Conservation (phyloP, 2,329 filamentous ascomycete genomes). For the Ophiocordyceps polyrhachis-furcata region DNA sequence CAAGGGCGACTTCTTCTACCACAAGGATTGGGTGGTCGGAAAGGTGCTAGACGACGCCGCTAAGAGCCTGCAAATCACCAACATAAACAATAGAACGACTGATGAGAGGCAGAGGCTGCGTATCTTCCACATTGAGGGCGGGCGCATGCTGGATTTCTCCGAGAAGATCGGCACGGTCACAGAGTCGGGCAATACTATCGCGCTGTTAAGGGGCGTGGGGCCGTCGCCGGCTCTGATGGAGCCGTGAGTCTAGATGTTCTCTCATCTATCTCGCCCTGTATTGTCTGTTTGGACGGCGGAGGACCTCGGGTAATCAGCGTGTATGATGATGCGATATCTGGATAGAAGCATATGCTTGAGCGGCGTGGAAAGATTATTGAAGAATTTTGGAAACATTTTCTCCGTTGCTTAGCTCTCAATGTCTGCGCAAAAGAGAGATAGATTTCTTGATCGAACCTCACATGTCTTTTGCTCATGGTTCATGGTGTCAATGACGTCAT, state of each 20-base stretch:
- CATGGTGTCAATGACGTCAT: neutral
- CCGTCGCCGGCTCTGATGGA: constrained; percentile 58
- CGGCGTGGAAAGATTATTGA: too few species aligned
- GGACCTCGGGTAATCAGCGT: neutral
- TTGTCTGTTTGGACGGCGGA: neutral
- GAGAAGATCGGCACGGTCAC: constrained; percentile 64
- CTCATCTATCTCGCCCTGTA: neutral
- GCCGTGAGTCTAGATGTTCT: constrained; percentile 1
- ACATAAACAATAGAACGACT: constrained; percentile 61
- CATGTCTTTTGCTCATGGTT: neutral
- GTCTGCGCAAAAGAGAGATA: neutral
- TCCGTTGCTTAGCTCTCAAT: neutral
- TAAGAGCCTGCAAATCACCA: constrained; percentile 57
- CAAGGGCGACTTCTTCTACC: constrained; percentile 64
- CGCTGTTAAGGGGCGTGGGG: constrained; percentile 70
- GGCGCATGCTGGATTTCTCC: constrained; percentile 66
- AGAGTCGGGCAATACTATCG: constrained; percentile 73
- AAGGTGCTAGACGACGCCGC: constrained; percentile 64
- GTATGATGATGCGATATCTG: neutral
- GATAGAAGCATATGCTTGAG: neutral
- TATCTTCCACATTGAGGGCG: constrained; percentile 86
- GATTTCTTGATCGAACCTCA: neutral
- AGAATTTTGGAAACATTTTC: neutral
- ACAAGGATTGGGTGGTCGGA: constrained; percentile 76
- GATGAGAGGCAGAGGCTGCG: constrained; percentile 64